Evolutionary conservation across 768 basidiomycete genomes (phyloP).

Genomic region (Boletus rubroflammeus): DNA sequence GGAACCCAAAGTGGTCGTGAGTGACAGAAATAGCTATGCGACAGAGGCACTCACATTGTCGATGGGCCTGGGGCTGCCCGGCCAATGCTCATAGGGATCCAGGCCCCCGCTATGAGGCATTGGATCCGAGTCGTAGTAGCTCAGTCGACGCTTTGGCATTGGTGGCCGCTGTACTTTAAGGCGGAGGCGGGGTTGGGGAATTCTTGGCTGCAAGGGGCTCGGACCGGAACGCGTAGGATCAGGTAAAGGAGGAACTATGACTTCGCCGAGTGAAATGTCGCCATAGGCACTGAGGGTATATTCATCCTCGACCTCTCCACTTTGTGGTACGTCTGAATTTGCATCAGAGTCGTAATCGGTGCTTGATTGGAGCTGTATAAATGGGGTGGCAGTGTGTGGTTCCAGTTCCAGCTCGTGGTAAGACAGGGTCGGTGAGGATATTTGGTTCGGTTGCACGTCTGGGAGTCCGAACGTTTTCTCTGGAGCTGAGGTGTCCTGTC

Average conservation of each 20-base stretch:
- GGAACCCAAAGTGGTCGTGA: not conserved
- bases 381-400: not conserved
- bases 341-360: not conserved
- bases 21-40: not conserved
- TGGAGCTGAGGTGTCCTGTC: constrained; percentile 11
- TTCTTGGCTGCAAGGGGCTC: not conserved
- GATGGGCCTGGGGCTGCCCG: constrained; percentile 11
- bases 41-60: constrained; percentile 11
- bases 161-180: constrained; percentile 27
- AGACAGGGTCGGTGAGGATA: not conserved
- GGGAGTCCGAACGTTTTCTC: not conserved
- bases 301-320: constrained; percentile 31
- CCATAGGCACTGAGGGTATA: constrained; percentile 40
- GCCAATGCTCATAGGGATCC: constrained; percentile 11
- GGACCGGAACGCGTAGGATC: not conserved
- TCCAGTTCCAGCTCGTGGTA: not conserved
- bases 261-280: constrained; percentile 41
- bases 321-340: not conserved
- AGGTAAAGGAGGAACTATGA: constrained; percentile 32
- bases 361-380: not conserved
- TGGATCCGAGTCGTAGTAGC: constrained; percentile 10
- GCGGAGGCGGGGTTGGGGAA: constrained; percentile 18
- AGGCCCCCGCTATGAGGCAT: not conserved
- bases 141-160: constrained; percentile 24
- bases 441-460: not conserved